Evolutionary conservation across 805 yeast species (phyloP).

Genomic region (Nakazawaea laoshanensis): DNA sequence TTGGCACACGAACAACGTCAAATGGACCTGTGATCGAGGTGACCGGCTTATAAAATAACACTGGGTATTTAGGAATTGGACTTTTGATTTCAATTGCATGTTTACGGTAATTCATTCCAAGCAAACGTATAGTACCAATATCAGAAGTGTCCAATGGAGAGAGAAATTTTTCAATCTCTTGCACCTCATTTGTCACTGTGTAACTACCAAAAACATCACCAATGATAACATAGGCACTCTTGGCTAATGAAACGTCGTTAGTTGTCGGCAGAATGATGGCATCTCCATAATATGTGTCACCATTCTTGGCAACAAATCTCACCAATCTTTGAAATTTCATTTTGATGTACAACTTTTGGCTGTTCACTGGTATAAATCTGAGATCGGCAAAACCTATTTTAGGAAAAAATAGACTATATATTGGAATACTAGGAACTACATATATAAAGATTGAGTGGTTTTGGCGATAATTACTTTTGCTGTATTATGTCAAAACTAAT

Average conservation of each 20-base stretch:
- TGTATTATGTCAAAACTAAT: too few relatives aligned
- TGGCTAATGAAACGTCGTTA: constrained; percentile 28
- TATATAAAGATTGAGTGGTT: too few relatives aligned
- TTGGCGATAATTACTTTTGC: too few relatives aligned
- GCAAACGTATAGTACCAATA: constrained; percentile 32
- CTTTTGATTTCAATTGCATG: constrained; percentile 30
- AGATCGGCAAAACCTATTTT: too few relatives aligned
- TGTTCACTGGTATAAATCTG: too few relatives aligned
- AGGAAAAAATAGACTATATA: too few relatives aligned
- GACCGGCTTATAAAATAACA: constrained; percentile 41
- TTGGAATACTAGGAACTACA: too few relatives aligned
- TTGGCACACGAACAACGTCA: constrained; percentile 33
- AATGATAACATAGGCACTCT: constrained; percentile 31
- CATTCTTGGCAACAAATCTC: constrained; percentile 38
- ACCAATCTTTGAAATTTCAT: constrained; percentile 21
- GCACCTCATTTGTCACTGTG: constrained; percentile 27
- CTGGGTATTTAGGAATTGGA: constrained; percentile 38
- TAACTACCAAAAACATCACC: constrained; percentile 36
- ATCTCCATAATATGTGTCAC: constrained; percentile 36
- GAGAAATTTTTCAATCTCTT: constrained; percentile 25
- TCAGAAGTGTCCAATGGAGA: constrained; percentile 30
- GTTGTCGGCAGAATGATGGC: constrained; percentile 29
- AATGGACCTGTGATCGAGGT: constrained; percentile 35
- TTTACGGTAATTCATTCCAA: constrained; percentile 44
- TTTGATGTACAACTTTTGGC: too few relatives aligned